Conservation (phyloP, 371 early-diverging fungal genomes). For the Cokeromyces recurvatus region DNA sequence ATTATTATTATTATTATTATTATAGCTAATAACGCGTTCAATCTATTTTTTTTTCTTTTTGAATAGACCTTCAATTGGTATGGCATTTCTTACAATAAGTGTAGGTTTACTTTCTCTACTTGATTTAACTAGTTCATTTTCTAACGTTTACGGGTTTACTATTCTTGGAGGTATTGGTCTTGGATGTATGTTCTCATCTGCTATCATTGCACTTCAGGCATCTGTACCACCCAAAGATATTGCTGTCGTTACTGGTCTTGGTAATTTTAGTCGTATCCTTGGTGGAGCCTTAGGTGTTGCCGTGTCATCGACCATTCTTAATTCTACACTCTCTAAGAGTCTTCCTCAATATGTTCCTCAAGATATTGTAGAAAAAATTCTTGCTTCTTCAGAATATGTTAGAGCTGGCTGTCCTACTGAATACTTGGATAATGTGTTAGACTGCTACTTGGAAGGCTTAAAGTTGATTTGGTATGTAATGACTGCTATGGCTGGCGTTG, state of each 20-base stretch:
- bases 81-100: conserved; percentile 12
- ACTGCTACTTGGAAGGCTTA: conserved; percentile 10
- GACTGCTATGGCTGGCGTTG: conserved; percentile 7
- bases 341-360: conserved; percentile 10
- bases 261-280: conserved; percentile 24
- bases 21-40: background rate
- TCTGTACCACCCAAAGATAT: conserved; percentile 18
- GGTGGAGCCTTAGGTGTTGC: conserved; percentile 31
- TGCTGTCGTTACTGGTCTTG: conserved; percentile 24
- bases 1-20: background rate
- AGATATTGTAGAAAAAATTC: conserved; percentile 4
- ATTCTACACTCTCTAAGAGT: conserved; percentile 14
- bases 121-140: conserved; percentile 8
- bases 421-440: conserved; percentile 7
- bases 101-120: conserved; percentile 16
- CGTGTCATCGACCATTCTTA: conserved; percentile 18
- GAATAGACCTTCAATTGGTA: conserved; percentile 18
- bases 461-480: conserved; percentile 17
- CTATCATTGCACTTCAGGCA: conserved; percentile 27
- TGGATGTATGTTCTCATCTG: conserved; percentile 20
- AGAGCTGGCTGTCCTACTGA: conserved; percentile 15
- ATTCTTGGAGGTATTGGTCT: conserved; percentile 16
- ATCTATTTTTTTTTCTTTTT: background rate
- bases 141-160: conserved; percentile 13
- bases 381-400: conserved; percentile 18